Evolutionary conservation across 345 rosid genomes (phyloP).

Genomic region (Microcos paniculata): DNA sequence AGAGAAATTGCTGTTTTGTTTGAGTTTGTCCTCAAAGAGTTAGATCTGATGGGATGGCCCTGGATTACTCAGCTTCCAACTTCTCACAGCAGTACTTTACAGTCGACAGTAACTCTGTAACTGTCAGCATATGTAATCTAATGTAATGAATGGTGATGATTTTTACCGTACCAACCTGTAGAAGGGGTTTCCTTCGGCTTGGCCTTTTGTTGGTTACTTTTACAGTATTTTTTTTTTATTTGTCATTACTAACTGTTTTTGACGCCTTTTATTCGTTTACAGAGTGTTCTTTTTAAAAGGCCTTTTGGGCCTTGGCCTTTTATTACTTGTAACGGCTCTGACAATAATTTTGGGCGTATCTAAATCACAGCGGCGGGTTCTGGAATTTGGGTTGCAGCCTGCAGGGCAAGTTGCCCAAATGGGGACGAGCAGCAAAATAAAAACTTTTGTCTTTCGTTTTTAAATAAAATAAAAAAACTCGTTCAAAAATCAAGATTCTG

Average conservation of each 20-base stretch:
- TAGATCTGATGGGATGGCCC: background rate
- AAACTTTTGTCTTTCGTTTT: too few species aligned
- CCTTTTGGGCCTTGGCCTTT: background rate
- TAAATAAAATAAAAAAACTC: too few species aligned
- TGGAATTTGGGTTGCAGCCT: background rate
- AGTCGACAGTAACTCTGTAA: background rate
- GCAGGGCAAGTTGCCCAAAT: background rate
- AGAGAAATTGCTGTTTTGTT: background rate
- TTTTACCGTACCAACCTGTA: background rate
- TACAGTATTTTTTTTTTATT: background rate
- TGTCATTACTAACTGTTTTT: background rate
- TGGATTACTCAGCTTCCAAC: background rate
- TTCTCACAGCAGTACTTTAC: background rate
- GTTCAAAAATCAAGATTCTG: too few species aligned
- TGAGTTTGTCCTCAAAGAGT: background rate
- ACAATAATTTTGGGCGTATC: background rate
- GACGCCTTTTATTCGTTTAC: background rate
- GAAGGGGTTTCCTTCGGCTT: background rate
- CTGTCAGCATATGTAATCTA: too few species aligned
- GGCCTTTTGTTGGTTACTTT: background rate
- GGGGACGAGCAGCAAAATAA: background rate
- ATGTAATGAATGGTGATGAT: background rate
- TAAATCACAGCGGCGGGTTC: background rate
- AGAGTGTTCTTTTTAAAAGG: too few species aligned
- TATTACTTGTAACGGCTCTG: background rate